These are phyloP conservation scores for Claviceps africana DNA, from an alignment of 2,329 filamentous ascomycete genomes.

Conservation along the genomic window DNA sequence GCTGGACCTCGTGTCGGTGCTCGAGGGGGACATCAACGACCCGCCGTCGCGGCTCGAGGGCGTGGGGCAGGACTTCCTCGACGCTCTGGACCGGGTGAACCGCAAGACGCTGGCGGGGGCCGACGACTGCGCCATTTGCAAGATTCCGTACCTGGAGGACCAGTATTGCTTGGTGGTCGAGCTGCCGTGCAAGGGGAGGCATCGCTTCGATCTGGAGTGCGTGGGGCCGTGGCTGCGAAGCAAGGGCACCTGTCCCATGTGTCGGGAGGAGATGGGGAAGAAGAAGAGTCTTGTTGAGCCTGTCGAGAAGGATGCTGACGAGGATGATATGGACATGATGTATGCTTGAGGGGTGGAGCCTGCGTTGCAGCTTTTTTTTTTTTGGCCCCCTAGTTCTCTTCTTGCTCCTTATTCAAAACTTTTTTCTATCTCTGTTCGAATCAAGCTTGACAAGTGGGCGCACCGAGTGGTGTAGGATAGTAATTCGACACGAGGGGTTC, in stretches of 20 bases:
- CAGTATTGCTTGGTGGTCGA: slow-evolving; percentile 48
- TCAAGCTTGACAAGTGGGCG: background rate
- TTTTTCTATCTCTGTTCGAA: background rate
- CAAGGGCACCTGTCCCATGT: slow-evolving; percentile 52
- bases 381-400: too few relatives aligned
- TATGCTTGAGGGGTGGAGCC: slow-evolving; percentile 17
- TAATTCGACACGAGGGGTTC: too few relatives aligned
- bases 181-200: slow-evolving; percentile 44
- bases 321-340: slow-evolving; percentile 40
- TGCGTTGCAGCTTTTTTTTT: background rate
- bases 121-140: slow-evolving; percentile 49
- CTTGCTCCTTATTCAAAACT: too few relatives aligned
- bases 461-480: background rate
- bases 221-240: slow-evolving; percentile 50
- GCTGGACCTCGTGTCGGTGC: slow-evolving; percentile 28
- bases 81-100: slow-evolving; percentile 43
- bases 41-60: slow-evolving; percentile 39
- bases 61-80: slow-evolving; percentile 45
- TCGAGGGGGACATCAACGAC: slow-evolving; percentile 37
- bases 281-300: slow-evolving; percentile 29
- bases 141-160: slow-evolving; percentile 47
- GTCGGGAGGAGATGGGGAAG: slow-evolving; percentile 44
- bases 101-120: slow-evolving; percentile 35
- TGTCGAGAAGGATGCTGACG: slow-evolving; percentile 31
- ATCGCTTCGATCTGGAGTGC: slow-evolving; percentile 53